Conservation (phyloP, 495 filamentous ascomycete species). For the Choiromyces venosus region DNA sequence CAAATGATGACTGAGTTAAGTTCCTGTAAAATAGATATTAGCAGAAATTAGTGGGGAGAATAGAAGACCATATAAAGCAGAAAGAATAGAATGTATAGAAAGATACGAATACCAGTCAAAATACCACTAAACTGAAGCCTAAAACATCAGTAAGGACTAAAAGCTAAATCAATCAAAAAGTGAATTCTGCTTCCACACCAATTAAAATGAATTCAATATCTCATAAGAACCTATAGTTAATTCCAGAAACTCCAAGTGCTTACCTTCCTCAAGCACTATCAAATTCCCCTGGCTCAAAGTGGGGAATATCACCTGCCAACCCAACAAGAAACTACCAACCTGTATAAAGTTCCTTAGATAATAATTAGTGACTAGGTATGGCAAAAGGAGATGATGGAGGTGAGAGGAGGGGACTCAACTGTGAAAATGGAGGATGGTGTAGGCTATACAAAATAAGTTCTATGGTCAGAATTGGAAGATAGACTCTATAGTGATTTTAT, state of each 20-base stretch:
- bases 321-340: background rate
- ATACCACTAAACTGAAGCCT: too few species aligned
- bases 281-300: background rate
- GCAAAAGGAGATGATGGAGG: background rate
- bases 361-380: conserved; percentile 1
- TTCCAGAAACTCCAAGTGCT: conserved; percentile 11
- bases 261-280: conserved; percentile 8
- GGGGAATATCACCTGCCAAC: conserved; percentile 5
- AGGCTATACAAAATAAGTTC: too few species aligned
- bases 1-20: too few species aligned
- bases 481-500: background rate
- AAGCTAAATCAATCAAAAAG: conserved; percentile 3
- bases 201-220: conserved; percentile 3
- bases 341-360: conserved; percentile 5
- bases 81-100: too few species aligned
- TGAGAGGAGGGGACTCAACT: background rate
- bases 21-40: too few species aligned
- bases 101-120: too few species aligned
- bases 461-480: background rate
- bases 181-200: background rate
- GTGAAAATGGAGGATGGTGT: background rate
- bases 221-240: conserved; percentile 6
- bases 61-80: too few species aligned
- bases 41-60: too few species aligned
- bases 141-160: background rate